phyloP scores from a whole-genome alignment of 495 filamentous ascomycete species.

The Amphirosellinia nigrospora region DNA sequence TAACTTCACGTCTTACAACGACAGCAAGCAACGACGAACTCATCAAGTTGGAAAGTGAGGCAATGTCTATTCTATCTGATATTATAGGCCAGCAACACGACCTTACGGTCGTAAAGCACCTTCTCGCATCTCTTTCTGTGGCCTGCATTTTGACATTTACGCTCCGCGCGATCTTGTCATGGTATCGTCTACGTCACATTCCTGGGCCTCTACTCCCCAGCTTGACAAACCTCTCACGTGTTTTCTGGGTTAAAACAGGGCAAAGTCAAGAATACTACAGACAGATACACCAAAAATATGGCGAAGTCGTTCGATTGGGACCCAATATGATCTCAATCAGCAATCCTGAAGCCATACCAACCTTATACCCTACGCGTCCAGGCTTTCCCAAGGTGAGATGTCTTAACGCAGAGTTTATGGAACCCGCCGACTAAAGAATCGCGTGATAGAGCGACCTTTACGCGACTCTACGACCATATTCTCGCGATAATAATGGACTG shows the following conservation, averaged over 20 bases:
- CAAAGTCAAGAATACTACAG: slow-evolving; percentile 37
- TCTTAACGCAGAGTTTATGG: background rate
- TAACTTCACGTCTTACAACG: background rate
- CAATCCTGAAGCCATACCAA: slow-evolving; percentile 39
- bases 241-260: slow-evolving; percentile 38
- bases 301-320: slow-evolving; percentile 55
- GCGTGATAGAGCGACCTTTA: slow-evolving; percentile 42
- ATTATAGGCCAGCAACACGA: background rate
- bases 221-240: slow-evolving; percentile 43
- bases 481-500: slow-evolving; percentile 34
- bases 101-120: background rate
- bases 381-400: slow-evolving; percentile 38
- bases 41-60: background rate
- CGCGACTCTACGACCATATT: slow-evolving; percentile 30
- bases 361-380: slow-evolving; percentile 39
- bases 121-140: slow-evolving; percentile 6
- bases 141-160: background rate
- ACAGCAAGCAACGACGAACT: background rate
- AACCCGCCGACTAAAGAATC: background rate
- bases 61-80: slow-evolving; percentile 7
- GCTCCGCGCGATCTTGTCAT: background rate
- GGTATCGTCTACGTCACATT: slow-evolving; percentile 41
- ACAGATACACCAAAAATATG: slow-evolving; percentile 51
- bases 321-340: slow-evolving; percentile 54
- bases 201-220: slow-evolving; percentile 52